Base-by-base conservation (phyloP, 208 protist genomes). In the Novymonas esmeraldas region DNA sequence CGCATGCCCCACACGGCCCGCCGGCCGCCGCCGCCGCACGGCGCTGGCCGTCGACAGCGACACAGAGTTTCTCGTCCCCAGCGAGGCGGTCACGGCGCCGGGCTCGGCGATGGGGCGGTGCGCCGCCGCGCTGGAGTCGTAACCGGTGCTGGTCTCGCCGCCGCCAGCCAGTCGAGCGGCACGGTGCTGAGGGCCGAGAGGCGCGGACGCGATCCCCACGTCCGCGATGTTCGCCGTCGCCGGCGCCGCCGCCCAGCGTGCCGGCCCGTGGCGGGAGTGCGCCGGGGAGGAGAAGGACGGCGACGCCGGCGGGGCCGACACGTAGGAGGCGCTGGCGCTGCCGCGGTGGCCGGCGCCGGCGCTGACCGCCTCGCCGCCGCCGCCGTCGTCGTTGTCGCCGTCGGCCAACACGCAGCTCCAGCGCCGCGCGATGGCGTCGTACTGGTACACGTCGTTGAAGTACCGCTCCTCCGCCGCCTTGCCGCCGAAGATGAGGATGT, bases 401-500 rank as follows among this genome's bases (percentile, higher is more conserved):
- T 60, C 50, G 39, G 49, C 55, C 59, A 54, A 54, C 26, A 73
- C 54, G 29, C 31, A 26, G 36, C 29, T 56, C 71, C 80, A 85
- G 44, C 33, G 51, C 10, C 72, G 61, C 28, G 13, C 18, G n/a
- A 56, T 58, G 22, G 69, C 41, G 58, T 84, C 64, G 54, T 78
- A 88, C 50, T 58, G n/a, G 57, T 69, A 76, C 28, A 79, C 48
- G 60, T 88, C 82, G 54, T 71, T 84, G 62, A 81, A 70, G 64
- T 78, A 85, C 2, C 51, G 52, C 28, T 70, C 74, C 26, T 56
- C 51, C 24, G 31, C 61, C 14, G 48, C 62, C 58, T 78, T 79
- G 22, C 84, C 87, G 2, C 84, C 87, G 64, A 89, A 87, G 31
- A 89, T 59, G 41, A 89, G 59, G 11, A 93, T 81, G 18, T 78